Evolutionary conservation across 768 basidiomycete genomes (phyloP), one percentile per base, ranked within the genome.

Genomic region (Boletus vinaceobasis): DNA sequence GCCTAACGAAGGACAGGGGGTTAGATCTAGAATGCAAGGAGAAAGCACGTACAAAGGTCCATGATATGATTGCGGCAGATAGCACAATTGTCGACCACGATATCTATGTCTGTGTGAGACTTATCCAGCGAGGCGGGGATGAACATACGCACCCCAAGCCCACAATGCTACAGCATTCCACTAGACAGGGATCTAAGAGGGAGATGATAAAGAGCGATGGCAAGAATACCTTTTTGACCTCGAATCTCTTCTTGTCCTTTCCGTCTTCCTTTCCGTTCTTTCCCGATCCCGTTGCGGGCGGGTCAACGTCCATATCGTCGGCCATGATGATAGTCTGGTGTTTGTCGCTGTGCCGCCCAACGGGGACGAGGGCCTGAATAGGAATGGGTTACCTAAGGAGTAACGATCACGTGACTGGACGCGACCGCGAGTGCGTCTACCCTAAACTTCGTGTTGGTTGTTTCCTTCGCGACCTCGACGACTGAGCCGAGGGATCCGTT

Each of bases 51-150:
- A 98, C 97, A 99, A 43, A 98, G 87, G 73, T 99, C 97, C 97
- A 99, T 99, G 77, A 99, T 98, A 69, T 99, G 96, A 71, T 98
- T 98, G 73, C 94, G 86, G 81, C 97, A 99, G 77, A 99, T 99
- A 48, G 97, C 97, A 66, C 97, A 98, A 75, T 98, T 99, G 74
- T 98, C 96, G 54, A 98, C 96, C 56, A 97, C 94, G 67, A 98
- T 98, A 71, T 98, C 95, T 96, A 58, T 43, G 48, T 9, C 1
- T 35, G 49, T 21, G 58, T 66, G 38, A 67, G 38, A 51, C 32
- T 52, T 56, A 47, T 39, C 45, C 37, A 39, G 42, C 17, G 15
- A 15, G 40, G 21, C 21, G 43, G 36, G 21, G 27, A 39, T 33
- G 37, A 50, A 39, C 23, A 45, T 44, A 59, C 81, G 53, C 59